Base-by-base conservation (phyloP, 805 yeast genomes). In the Candida krabiensis region DNA sequence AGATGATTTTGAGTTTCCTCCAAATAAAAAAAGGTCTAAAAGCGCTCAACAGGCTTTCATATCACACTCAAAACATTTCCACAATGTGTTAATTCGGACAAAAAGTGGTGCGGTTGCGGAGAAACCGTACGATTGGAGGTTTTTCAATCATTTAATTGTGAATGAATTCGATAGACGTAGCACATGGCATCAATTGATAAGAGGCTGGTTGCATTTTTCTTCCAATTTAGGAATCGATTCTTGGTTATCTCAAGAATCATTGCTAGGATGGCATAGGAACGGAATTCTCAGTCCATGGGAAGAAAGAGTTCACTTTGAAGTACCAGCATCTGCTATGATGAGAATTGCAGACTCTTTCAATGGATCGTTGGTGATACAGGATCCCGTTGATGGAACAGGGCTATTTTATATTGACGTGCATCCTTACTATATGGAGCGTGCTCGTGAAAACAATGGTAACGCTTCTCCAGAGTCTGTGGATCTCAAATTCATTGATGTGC, bases 71-170 rank as follows among this genome's bases (percentile, higher is more conserved):
- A 52, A 53, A 23, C 63, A 67, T 44, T 66, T 63, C 44, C 44
- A 60, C 37, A 55, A 66, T 37, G 45, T 62, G 12, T 52, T 60
- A 23, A 49, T 55, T 19, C 43, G 52, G 25, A 56, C 63, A 33
- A 55, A 53, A 19, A 53, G 57, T 31, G 65, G 63, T 49, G 51
- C 51, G 3, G 59, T 56, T 9, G 28, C 44, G 17, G 63, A 57
- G 25, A 59, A 70, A 60, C 66, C 58, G 37, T 80, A 80, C 50
- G 88, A 82, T 56, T 80, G 86, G 84, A 68, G 86, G 42, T 81
- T 79, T 49, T 82, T 80, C 68, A 71, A 69, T 46, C 56, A 63
- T 33, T 60, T 68, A 26, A 57, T 70, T n/a, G 49, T 50, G 22
- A 60, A 59, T 26, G 49, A 60, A 25, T 63, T 61, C 29, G 69